Evolutionary conservation across 352 stramenopile species (phyloP).

Genomic region (Globisporangium nagaii): DNA sequence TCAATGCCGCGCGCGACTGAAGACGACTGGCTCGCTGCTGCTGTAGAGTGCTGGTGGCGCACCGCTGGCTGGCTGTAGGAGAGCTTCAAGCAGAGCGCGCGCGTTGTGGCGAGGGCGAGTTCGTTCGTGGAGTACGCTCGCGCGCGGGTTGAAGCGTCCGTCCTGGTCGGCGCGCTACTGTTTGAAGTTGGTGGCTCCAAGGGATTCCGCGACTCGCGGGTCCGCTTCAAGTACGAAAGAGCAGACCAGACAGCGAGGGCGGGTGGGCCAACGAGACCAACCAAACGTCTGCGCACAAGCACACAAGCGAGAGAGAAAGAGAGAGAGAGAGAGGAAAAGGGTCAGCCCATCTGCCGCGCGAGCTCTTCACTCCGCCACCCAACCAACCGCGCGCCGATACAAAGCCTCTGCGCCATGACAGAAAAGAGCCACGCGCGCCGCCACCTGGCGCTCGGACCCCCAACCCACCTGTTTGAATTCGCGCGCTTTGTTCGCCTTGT

Average conservation of each 20-base stretch:
- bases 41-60: not conserved
- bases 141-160: constrained; percentile 8
- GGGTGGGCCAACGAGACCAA: constrained; percentile 1
- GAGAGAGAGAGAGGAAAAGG: not conserved
- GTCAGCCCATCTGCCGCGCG: not conserved
- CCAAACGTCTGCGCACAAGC: constrained; percentile 2
- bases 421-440: constrained; percentile 2
- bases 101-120: not conserved
- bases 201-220: constrained; percentile 8
- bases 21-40: constrained; percentile 2
- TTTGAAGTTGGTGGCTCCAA: constrained; percentile 82
- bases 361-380: constrained; percentile 6
- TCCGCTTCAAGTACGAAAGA: constrained; percentile 51
- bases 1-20: constrained; percentile 5
- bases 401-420: not conserved
- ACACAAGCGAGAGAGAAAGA: constrained; percentile 3
- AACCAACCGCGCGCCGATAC: not conserved
- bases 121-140: not conserved
- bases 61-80: too few species aligned
- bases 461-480: constrained; percentile 6
- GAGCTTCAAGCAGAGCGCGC: constrained; percentile 1
- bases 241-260: constrained; percentile 7
- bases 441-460: constrained; percentile 7
- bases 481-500: not conserved
- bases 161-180: not conserved